Evolutionary conservation across 2,329 filamentous ascomycete species (phyloP).

Genomic region (Paraphaeosphaeria sporulosa): DNA sequence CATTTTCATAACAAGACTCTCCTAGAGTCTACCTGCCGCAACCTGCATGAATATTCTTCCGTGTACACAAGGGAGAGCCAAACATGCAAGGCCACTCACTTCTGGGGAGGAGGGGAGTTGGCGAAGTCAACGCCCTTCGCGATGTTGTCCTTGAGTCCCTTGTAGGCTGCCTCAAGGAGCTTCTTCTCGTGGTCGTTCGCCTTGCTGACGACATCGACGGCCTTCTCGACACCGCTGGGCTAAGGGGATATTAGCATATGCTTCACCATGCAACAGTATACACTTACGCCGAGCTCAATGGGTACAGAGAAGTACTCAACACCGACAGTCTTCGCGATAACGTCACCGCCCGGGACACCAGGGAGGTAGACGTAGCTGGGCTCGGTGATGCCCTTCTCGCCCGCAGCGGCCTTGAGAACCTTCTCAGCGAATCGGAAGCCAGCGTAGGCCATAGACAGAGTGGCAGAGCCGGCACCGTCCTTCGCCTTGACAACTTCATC

Average conservation of each 20-base stretch:
- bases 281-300: conserved; percentile 89
- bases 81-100: conserved; percentile 34
- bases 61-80: background rate
- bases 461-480: conserved; percentile 88
- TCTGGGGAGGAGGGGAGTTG: conserved; percentile 70
- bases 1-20: background rate
- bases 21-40: conserved; percentile 30
- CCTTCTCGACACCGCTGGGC: conserved; percentile 87
- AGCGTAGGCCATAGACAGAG: conserved; percentile 93
- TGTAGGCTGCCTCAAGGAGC: conserved; percentile 77
- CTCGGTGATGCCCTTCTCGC: conserved; percentile 92
- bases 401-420: conserved; percentile 85
- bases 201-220: conserved; percentile 76
- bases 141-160: conserved; percentile 91
- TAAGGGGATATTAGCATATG: conserved; percentile 50
- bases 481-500: conserved; percentile 97
- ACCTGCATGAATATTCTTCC: conserved; percentile 18
- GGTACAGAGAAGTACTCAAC: conserved; percentile 95
- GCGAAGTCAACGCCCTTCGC: conserved; percentile 91
- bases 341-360: conserved; percentile 86
- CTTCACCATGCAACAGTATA: conserved; percentile 1
- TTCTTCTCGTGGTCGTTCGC: conserved; percentile 89
- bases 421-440: conserved; percentile 98
- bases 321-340: conserved; percentile 82
- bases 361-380: conserved; percentile 95